Evolutionary conservation across 192 early-diverging fungal genomes (phyloP).

Genomic region (Podila horticola): DNA sequence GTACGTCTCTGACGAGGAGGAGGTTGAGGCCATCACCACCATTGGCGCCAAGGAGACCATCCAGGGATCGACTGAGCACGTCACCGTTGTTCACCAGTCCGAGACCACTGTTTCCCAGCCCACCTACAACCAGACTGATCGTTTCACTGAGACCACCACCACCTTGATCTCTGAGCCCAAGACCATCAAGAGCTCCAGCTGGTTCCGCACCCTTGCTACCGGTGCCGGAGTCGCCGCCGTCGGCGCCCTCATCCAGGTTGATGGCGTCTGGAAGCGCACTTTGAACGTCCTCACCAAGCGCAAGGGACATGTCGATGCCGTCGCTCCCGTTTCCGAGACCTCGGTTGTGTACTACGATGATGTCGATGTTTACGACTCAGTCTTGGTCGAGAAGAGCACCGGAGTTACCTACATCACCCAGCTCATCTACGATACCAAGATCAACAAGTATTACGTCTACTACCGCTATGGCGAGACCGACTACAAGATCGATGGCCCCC

Average conservation of each 20-base stretch:
- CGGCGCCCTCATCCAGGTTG: constrained; percentile 12
- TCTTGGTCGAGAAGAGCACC: constrained; percentile 13
- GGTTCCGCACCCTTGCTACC: neutral
- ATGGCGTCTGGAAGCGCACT: constrained; percentile 38
- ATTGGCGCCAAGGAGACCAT: no score
- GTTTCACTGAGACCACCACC: no score
- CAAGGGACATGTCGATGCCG: constrained; percentile 31
- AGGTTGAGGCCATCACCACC: no score
- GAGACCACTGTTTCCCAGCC: no score
- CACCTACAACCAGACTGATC: no score
- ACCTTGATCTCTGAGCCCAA: no score
- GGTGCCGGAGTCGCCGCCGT: neutral
- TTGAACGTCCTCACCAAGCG: constrained; percentile 20
- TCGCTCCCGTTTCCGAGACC: constrained; percentile 14
- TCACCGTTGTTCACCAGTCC: no score
- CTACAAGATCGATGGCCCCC: constrained; percentile 37
- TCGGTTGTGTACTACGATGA: constrained; percentile 31
- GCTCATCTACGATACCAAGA: constrained; percentile 14
- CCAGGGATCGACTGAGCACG: no score
- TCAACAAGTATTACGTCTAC: constrained; percentile 22
- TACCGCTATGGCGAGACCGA: constrained; percentile 25
- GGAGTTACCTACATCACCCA: constrained; percentile 24
- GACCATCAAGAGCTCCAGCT: no score
- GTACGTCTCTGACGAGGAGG: no score
- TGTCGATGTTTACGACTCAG: constrained; percentile 18